A percentile compares a stretch with the other conserved stretches of the same genome.
phyloP scores from a whole-genome alignment of 2,329 filamentous ascomycete genomes.

The Trichoderma atrobrunneum region DNA sequence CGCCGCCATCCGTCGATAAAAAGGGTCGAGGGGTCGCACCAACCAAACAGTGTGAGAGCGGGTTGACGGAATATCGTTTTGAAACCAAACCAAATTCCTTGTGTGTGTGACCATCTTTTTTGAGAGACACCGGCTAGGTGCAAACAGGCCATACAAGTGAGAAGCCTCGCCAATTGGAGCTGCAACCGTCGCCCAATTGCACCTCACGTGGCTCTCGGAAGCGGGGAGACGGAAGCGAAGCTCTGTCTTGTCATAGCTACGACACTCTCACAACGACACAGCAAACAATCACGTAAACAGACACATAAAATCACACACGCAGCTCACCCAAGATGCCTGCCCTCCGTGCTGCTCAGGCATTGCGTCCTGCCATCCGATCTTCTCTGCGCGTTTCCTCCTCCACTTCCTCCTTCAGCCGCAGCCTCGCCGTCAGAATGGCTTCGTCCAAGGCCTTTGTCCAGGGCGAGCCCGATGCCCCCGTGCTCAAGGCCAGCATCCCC shows the following conservation, averaged over 20 bases:
- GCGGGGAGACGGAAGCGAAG: background rate
- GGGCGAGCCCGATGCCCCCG: conserved; percentile 52
- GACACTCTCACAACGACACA: background rate
- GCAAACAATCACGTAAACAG: background rate
- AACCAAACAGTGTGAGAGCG: background rate
- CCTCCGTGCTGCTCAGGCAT: conserved; percentile 30
- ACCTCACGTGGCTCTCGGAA: background rate
- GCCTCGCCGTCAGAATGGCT: conserved; percentile 30
- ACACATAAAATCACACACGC: background rate
- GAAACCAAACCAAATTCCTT: background rate
- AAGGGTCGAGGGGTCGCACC: background rate
- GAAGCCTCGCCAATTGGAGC: background rate
- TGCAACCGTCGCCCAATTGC: background rate
- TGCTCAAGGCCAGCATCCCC: conserved; percentile 63
- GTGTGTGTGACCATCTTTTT: background rate
- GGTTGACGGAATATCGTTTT: background rate
- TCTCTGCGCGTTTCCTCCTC: conserved; percentile 14
- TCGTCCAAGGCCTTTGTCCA: conserved; percentile 41
- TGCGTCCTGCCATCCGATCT: conserved; percentile 11
- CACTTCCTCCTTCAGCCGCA: conserved; percentile 20
- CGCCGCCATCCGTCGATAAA: conserved; percentile 19
- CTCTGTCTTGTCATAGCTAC: background rate
- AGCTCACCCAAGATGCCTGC: conserved; percentile 27
- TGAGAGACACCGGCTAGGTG: background rate
- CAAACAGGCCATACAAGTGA: background rate